Evolutionary conservation across 495 filamentous ascomycete genomes (phyloP).

Genomic region (Chlorociboria aeruginascens): DNA sequence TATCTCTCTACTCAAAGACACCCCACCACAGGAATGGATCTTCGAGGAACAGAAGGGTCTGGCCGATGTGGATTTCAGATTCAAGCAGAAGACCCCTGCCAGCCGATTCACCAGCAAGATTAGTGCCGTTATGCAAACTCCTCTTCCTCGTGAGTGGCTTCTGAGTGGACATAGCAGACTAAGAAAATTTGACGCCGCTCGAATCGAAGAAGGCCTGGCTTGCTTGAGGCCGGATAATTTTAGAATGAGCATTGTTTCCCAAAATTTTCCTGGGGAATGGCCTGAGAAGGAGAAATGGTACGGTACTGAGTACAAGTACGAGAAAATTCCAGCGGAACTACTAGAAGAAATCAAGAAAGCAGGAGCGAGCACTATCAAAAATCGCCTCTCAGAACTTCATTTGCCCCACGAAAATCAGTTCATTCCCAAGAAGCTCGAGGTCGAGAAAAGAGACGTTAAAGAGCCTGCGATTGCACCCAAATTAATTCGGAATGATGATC

Average conservation of each 20-base stretch:
- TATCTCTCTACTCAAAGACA: constrained; percentile 72
- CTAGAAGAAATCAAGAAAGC: constrained; percentile 56
- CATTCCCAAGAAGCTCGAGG: constrained; percentile 84
- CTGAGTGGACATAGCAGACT: constrained; percentile 61
- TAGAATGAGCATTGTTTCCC: constrained; percentile 66
- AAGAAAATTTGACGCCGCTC: constrained; percentile 62
- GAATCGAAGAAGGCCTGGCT: constrained; percentile 62
- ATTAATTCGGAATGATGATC: constrained; percentile 77
- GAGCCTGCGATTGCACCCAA: constrained; percentile 64
- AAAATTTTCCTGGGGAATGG: constrained; percentile 74
- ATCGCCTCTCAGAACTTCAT: constrained; percentile 60
- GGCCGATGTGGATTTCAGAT: constrained; percentile 86
- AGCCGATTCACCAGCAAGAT: constrained; percentile 77
- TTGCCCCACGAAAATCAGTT: constrained; percentile 94
- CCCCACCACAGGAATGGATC: constrained; percentile 82
- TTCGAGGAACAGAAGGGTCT: constrained; percentile 82
- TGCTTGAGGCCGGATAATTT: constrained; percentile 85
- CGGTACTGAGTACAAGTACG: constrained; percentile 81
- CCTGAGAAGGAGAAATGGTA: constrained; percentile 94
- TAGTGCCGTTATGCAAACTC: constrained; percentile 80
- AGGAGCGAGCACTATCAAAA: constrained; percentile 37
- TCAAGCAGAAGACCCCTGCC: constrained; percentile 83
- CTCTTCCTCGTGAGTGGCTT: constrained; percentile 72
- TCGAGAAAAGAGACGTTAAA: constrained; percentile 81
- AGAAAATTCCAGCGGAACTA: constrained; percentile 71